phyloP scores from a whole-genome alignment of 2,329 filamentous ascomycete genomes.

The Ascochyta lentis region DNA sequence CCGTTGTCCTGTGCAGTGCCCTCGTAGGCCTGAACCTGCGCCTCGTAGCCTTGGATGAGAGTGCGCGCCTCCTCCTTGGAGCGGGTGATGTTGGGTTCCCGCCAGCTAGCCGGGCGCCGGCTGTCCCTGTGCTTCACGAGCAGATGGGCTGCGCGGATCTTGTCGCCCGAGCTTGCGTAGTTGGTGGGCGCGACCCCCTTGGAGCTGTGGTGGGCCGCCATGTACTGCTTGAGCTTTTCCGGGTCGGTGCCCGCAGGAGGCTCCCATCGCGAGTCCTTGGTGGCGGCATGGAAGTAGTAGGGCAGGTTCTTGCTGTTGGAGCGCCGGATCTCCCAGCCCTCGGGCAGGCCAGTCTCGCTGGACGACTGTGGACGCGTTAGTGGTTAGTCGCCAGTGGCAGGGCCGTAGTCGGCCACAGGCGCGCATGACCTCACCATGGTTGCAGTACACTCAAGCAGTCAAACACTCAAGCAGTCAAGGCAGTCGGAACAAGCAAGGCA shows the following conservation, averaged over 20 bases:
- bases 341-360: slow-evolving; percentile 69
- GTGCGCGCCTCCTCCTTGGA: slow-evolving; percentile 83
- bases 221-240: slow-evolving; percentile 91
- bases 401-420: slow-evolving; percentile 1
- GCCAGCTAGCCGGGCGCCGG: slow-evolving; percentile 90
- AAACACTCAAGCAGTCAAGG: too few species aligned
- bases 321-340: slow-evolving; percentile 93
- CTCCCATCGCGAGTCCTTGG: slow-evolving; percentile 94
- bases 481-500: too few species aligned
- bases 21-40: slow-evolving; percentile 72
- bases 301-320: slow-evolving; percentile 98
- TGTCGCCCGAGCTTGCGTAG: slow-evolving; percentile 61
- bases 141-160: slow-evolving; percentile 92
- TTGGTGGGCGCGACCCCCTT: slow-evolving; percentile 53
- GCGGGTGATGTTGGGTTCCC: slow-evolving; percentile 86
- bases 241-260: slow-evolving; percentile 87
- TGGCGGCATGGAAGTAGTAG: slow-evolving; percentile 93
- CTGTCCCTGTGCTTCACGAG: slow-evolving; percentile 93
- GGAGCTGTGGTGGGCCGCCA: slow-evolving; percentile 83
- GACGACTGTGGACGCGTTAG: slow-evolving; percentile 40
- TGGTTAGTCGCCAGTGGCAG: background rate
- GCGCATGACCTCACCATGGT: slow-evolving; percentile 36
- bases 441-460: background rate
- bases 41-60: slow-evolving; percentile 78
- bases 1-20: slow-evolving; percentile 51